Evolutionary conservation across 805 yeast genomes (phyloP).

Genomic region (Debaryomyces maramus): DNA sequence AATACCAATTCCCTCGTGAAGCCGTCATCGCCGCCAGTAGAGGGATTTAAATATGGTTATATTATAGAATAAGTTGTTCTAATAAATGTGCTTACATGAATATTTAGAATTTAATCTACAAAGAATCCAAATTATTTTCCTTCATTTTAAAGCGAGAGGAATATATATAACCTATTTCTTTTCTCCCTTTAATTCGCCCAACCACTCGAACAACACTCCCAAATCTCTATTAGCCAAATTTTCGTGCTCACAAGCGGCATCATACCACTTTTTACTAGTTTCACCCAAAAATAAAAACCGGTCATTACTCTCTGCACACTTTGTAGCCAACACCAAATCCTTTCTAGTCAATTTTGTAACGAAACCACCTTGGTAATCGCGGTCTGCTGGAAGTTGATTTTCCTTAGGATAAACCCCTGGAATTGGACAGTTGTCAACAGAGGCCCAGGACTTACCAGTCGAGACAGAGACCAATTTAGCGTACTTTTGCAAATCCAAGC

Average conservation of each 20-base stretch:
- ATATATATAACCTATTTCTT: background rate
- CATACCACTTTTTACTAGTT: constrained; percentile 39
- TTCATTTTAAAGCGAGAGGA: too few relatives aligned
- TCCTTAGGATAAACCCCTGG: constrained; percentile 46
- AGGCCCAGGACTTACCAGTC: constrained; percentile 56
- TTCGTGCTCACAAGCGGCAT: constrained; percentile 42
- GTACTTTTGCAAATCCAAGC: constrained; percentile 46
- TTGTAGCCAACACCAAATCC: constrained; percentile 45
- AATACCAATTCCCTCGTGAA: background rate
- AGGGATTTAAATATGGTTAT: constrained; percentile 18
- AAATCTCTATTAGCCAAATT: constrained; percentile 42
- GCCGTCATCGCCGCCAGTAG: constrained; percentile 5
- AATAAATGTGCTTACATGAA: background rate
- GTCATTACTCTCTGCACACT: constrained; percentile 32
- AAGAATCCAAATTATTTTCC: too few relatives aligned
- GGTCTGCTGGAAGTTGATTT: constrained; percentile 43
- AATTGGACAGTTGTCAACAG: constrained; percentile 55
- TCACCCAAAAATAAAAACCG: constrained; percentile 42
- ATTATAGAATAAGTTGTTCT: constrained; percentile 11
- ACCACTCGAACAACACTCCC: constrained; percentile 45
- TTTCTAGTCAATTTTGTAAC: constrained; percentile 47
- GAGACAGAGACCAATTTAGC: constrained; percentile 52
- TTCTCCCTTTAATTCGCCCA: constrained; percentile 26
- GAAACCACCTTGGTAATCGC: constrained; percentile 49
- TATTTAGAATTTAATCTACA: too few relatives aligned